Percentiles rank a stretch among this genome's conserved stretches.
These are phyloP conservation scores for Pythium grandisporangium DNA, from an alignment of 352 stramenopile species.

Conservation along the genomic window DNA sequence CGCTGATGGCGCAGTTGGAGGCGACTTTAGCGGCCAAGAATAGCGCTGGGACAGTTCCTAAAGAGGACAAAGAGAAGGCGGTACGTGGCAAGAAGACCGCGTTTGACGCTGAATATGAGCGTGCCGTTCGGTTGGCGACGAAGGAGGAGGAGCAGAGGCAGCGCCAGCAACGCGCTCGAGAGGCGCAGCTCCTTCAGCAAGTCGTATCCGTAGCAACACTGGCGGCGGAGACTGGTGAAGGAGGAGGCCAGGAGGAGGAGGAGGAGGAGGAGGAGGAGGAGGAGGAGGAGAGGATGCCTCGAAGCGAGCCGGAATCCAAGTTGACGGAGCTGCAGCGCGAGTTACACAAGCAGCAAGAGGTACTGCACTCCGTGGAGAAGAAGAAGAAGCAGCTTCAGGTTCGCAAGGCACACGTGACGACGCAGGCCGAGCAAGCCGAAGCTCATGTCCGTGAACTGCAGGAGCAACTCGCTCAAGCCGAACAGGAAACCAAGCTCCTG, in stretches of 20 bases:
- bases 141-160: constrained; percentile 35
- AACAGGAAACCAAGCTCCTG: constrained; percentile 29
- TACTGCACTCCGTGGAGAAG: constrained; percentile 31
- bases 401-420: too few species aligned
- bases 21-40: too few species aligned
- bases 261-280: too few species aligned
- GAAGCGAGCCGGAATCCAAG: too few species aligned
- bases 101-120: constrained; percentile 65
- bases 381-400: constrained; percentile 30
- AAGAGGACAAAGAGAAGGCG: background rate
- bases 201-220: constrained; percentile 28
- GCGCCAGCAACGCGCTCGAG: constrained; percentile 26
- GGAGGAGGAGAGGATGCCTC: too few species aligned
- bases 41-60: background rate
- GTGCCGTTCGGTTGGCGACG: constrained; percentile 33
- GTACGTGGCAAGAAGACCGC: constrained; percentile 14
- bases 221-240: background rate
- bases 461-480: constrained; percentile 18
- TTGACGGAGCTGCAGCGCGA: constrained; percentile 7
- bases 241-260: constrained; percentile 6
- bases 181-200: constrained; percentile 37
- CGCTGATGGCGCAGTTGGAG: constrained; percentile 11
- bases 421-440: constrained; percentile 16
- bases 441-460: constrained; percentile 15
- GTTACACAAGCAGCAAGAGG: constrained; percentile 21